Conservation (phyloP, 345 rosid genomes). For the Iberis pinnata region DNA sequence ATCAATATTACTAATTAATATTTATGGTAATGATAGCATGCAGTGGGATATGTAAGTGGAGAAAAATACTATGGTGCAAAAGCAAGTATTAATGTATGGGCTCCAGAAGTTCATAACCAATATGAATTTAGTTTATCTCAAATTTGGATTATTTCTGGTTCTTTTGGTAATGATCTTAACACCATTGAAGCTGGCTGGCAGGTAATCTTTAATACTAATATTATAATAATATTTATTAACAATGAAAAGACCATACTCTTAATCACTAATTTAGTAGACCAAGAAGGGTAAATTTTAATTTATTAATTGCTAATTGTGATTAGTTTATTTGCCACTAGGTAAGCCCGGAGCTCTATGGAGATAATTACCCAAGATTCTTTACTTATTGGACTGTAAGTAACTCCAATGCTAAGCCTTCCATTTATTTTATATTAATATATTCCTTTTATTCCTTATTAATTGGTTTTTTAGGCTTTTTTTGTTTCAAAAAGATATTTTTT, state of each 20-base stretch:
- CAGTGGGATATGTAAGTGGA: slow-evolving; percentile 91
- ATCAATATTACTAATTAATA: background rate
- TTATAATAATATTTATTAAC: background rate
- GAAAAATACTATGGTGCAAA: slow-evolving; percentile 95
- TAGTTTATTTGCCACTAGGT: slow-evolving; percentile 41
- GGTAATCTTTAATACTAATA: slow-evolving; percentile 34
- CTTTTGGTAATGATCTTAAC: slow-evolving; percentile 88
- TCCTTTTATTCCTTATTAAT: too few species aligned
- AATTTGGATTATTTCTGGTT: slow-evolving; percentile 94
- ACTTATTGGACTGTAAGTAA: slow-evolving; percentile 97
- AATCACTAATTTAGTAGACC: too few species aligned
- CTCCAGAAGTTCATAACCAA: slow-evolving; percentile 68
- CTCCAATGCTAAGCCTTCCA: background rate
- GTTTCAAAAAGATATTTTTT: too few species aligned
- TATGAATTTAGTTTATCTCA: slow-evolving; percentile 96
- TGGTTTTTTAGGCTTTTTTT: too few species aligned
- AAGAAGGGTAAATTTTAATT: background rate
- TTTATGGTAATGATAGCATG: slow-evolving; percentile 37
- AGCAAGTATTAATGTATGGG: slow-evolving; percentile 97
- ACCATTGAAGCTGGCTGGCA: slow-evolving; percentile 99
- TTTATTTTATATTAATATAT: too few species aligned
- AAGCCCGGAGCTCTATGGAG: slow-evolving; percentile 97
- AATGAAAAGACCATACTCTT: too few species aligned
- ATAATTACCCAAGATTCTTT: slow-evolving; percentile 88
- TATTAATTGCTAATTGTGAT: background rate